Conservation (phyloP, 2,329 filamentous ascomycete genomes). For the Aspergillus hortae region DNA sequence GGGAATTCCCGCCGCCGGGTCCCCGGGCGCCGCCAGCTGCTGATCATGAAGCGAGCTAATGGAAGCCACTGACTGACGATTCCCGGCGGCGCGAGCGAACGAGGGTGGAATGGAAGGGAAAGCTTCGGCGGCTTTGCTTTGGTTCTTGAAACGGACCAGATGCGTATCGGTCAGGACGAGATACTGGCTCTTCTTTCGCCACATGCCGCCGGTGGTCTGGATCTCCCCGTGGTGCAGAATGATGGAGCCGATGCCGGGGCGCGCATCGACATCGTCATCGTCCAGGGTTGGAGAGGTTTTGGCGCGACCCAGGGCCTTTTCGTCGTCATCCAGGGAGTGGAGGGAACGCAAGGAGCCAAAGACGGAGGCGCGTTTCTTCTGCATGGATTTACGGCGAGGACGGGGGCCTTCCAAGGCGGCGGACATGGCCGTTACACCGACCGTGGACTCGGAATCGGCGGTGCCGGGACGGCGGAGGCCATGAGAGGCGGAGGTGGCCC, state of each 20-base stretch:
- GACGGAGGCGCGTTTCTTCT: conserved; percentile 51
- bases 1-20: conserved; percentile 54
- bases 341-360: conserved; percentile 57
- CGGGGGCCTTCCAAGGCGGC: conserved; percentile 27
- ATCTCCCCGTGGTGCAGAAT: conserved; percentile 67
- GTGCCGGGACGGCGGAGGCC: conserved; percentile 26
- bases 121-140: conserved; percentile 61
- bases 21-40: conserved; percentile 55
- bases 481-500: conserved; percentile 10
- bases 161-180: conserved; percentile 68
- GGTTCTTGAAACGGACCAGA: conserved; percentile 65
- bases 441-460: conserved; percentile 24
- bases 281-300: conserved; percentile 46
- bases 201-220: conserved; percentile 66
- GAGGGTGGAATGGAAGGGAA: conserved; percentile 53
- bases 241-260: conserved; percentile 38
- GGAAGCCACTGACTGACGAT: conserved; percentile 58
- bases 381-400: conserved; percentile 41
- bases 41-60: conserved; percentile 60
- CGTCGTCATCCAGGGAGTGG: conserved; percentile 51
- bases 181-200: conserved; percentile 70
- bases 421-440: conserved; percentile 20
- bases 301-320: conserved; percentile 50
- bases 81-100: conserved; percentile 39
- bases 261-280: conserved; percentile 41